Conservation (phyloP, 345 rosid species). For the Populus deltoides region DNA sequence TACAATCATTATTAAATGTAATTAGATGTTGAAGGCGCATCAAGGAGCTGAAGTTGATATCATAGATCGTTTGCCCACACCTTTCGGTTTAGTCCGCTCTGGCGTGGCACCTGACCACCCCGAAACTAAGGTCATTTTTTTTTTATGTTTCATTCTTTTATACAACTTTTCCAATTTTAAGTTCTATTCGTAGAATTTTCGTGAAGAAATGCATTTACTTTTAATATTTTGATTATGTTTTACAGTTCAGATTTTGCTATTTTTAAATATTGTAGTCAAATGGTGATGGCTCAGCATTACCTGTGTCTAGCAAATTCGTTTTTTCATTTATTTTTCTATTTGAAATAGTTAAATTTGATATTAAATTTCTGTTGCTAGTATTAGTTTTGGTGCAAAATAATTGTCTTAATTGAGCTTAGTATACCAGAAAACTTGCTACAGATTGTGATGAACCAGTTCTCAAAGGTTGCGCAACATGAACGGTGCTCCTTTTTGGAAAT, state of each 20-base stretch:
- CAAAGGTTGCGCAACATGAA: slow-evolving; percentile 63
- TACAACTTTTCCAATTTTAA: background rate
- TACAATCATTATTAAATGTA: background rate
- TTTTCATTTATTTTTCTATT: background rate
- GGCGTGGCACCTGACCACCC: slow-evolving; percentile 98
- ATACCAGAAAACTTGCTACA: slow-evolving; percentile 55
- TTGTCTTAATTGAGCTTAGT: slow-evolving; percentile 46
- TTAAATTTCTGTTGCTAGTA: no score
- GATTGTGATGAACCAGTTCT: slow-evolving; percentile 83
- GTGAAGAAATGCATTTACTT: background rate
- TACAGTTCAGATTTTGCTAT: background rate
- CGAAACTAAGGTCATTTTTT: slow-evolving; percentile 64
- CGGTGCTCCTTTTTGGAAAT: slow-evolving; percentile 80
- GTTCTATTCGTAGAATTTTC: background rate
- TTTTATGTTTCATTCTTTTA: background rate
- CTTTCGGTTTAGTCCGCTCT: slow-evolving; percentile 89
- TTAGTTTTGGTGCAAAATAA: background rate
- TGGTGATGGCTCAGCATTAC: background rate
- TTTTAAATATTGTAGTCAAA: no score
- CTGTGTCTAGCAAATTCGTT: background rate
- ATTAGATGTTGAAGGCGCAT: slow-evolving; percentile 69
- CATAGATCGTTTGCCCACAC: slow-evolving; percentile 86
- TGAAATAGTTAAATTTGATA: background rate
- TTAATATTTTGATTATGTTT: background rate
- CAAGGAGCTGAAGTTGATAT: slow-evolving; percentile 62